These are phyloP conservation scores for Citrus reticulata DNA, from an alignment of 345 rosid genomes.

Conservation along the genomic window DNA sequence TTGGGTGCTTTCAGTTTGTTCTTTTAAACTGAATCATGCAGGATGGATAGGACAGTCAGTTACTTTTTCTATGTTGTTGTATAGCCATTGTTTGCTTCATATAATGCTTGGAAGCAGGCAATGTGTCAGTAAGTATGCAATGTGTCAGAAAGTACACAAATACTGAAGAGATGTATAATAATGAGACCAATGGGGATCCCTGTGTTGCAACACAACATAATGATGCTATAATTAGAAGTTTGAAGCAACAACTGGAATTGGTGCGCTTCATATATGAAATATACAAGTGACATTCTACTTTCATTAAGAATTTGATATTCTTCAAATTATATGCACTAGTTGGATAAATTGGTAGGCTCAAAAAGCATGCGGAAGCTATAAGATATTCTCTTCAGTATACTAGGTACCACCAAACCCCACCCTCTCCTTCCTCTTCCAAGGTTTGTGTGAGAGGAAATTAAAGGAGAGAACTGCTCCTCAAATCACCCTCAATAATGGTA, in stretches of 20 bases:
- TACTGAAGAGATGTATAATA: neutral
- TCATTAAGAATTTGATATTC: neutral
- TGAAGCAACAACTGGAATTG: neutral
- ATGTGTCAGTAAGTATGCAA: neutral
- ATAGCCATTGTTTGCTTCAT: neutral
- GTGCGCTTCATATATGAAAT: neutral
- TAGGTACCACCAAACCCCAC: too few relatives aligned
- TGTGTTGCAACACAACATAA: neutral
- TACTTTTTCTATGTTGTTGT: neutral
- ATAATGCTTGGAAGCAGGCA: neutral
- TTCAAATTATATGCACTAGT: neutral
- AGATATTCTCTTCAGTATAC: too few relatives aligned
- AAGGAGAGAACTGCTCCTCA: neutral
- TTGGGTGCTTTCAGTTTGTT: neutral
- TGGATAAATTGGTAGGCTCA: neutral
- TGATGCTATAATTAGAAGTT: neutral
- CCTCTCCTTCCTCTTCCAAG: too few relatives aligned
- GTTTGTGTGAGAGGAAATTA: neutral
- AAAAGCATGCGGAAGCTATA: neutral
- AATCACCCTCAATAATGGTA: neutral
- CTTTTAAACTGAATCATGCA: neutral
- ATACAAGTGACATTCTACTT: neutral
- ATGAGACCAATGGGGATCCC: neutral
- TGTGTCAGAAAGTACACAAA: neutral
- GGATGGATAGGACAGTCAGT: neutral